Base-by-base conservation (phyloP, 208 protist genomes). In the Phytomonas sp. region DNA sequence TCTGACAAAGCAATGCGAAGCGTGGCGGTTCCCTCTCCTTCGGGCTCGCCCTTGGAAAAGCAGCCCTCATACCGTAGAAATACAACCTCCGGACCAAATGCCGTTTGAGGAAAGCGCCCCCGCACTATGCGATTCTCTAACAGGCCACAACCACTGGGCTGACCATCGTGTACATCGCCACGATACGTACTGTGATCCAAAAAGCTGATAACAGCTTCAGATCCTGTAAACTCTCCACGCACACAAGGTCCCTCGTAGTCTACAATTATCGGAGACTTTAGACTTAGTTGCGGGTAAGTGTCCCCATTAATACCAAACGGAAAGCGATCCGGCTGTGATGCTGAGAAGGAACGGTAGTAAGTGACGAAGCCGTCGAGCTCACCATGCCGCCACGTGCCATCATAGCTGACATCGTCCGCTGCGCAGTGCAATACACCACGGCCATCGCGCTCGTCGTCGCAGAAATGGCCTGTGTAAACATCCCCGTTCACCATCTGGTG, bases 1-100 rank as follows among this genome's bases (percentile, higher is more conserved):
- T 51, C n/a, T 17, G 69, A 59, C 37, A 31, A 30, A 29, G 67
- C 11, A 37, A 76, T 31, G 36, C 74, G 85, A 68, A 91, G 76
- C 32, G 72, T 82, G 6, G 80, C 92, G 0, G 62, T 77, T 36
- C 89, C 92, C 8, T 51, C 60, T 26, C 89, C 91, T 29, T 94
- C 85, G 3, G 85, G 75, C 60, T 83, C 78, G 28, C 87, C 89
- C 36, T 70, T 71, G n/a, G 71, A 68, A 66, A 95, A 95, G 7
- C 79, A 74, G 17, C 93, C 93, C 4, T 90, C 78, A 73, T 96
- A 97, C 17, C 70, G 68, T 43, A 78, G 73, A 31, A 92, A 75
- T 5, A 80, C 61, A 33, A 85, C 72, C 37, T 82, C 75, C n/a
- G 71, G 26, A 63, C 77, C 73, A 30, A 60, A 65, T 29, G 62